phyloP scores from a whole-genome alignment of 1,139 yeast genomes.

The Geotrichum carabidarum region DNA sequence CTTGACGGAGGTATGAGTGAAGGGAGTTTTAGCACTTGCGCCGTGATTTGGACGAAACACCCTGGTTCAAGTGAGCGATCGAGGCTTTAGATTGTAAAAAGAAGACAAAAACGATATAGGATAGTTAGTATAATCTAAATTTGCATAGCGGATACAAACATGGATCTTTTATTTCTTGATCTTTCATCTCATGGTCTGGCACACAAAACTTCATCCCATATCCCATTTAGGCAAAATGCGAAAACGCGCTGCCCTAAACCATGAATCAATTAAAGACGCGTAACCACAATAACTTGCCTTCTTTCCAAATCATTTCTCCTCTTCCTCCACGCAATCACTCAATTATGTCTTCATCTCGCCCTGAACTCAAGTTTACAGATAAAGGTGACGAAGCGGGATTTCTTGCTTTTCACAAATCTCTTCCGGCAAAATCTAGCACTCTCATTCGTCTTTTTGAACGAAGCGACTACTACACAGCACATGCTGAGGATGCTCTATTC shows the following conservation, averaged over 20 bases:
- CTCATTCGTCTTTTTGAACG: constrained; percentile 68
- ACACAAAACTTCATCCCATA: no score
- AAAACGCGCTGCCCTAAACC: constrained; percentile 5
- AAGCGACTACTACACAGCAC: constrained; percentile 69
- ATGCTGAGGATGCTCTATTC: constrained; percentile 70
- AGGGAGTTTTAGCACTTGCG: constrained; percentile 15
- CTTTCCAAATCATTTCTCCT: background rate
- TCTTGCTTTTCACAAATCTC: constrained; percentile 50
- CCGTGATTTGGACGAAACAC: background rate
- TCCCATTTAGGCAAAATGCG: background rate
- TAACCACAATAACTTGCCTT: background rate
- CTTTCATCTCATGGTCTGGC: no score
- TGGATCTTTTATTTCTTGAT: no score
- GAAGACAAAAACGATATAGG: no score
- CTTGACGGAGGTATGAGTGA: constrained; percentile 8
- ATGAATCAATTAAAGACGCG: background rate
- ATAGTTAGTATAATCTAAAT: no score
- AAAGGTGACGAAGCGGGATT: constrained; percentile 59
- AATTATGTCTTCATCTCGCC: constrained; percentile 46
- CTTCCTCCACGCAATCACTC: background rate
- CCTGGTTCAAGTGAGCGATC: background rate
- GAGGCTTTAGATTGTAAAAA: no score
- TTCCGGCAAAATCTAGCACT: constrained; percentile 43
- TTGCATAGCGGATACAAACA: no score
- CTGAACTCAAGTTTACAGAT: constrained; percentile 69